Percentiles rank a stretch among this genome's conserved stretches.
Conservation (phyloP, 129 eudicot genomes). For the Erigeron canadensis region DNA sequence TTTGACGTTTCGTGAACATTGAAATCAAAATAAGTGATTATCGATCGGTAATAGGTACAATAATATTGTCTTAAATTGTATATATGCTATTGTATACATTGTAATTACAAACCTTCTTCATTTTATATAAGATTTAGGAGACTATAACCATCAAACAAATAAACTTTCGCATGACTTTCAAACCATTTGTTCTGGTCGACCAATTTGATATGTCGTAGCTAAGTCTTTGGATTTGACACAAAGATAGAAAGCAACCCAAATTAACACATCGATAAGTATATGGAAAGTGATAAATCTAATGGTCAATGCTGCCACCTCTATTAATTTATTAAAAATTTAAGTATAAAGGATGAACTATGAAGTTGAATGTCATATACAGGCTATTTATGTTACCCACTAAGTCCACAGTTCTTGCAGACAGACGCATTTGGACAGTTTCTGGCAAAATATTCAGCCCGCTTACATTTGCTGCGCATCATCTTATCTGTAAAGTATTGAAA, state of each 20-base stretch:
- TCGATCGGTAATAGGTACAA: too few relatives aligned
- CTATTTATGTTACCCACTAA: slow-evolving; percentile 58
- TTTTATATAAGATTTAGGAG: background rate
- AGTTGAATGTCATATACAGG: background rate
- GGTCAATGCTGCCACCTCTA: background rate
- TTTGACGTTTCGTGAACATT: too few relatives aligned
- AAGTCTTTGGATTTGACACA: too few relatives aligned
- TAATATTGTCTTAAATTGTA: too few relatives aligned
- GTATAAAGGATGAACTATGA: background rate
- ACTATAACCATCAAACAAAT: background rate
- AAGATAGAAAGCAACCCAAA: background rate
- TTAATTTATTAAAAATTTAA: slow-evolving; percentile 11
- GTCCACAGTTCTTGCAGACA: slow-evolving; percentile 85
- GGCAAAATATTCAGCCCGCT: slow-evolving; percentile 77
- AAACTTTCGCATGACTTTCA: background rate
- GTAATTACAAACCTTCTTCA: background rate
- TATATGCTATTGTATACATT: background rate
- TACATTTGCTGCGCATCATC: slow-evolving; percentile 76
- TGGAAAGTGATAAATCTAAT: too few relatives aligned
- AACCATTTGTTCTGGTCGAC: background rate
- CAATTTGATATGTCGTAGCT: slow-evolving; percentile 1
- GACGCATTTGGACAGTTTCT: slow-evolving; percentile 75
- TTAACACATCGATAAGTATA: background rate
- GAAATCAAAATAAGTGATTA: too few relatives aligned
- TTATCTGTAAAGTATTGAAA: slow-evolving; percentile 55